Evolutionary conservation across 192 early-diverging fungal genomes (phyloP).

Genomic region (Umbelopsis ramanniana): DNA sequence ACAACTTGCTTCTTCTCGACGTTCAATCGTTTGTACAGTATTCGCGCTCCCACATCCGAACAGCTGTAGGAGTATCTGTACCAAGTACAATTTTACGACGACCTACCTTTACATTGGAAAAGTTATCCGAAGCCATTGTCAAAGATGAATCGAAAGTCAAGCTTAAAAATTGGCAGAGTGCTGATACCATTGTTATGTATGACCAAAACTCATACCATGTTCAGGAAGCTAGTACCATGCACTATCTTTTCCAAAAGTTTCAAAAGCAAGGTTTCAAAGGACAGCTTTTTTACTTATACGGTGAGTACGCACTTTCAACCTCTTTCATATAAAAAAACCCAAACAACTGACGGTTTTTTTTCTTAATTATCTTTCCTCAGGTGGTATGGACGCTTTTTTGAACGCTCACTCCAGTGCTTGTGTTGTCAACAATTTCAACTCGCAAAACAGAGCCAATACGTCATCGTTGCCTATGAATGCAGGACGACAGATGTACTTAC

Average conservation of each 20-base stretch:
- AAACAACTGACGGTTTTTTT: neutral
- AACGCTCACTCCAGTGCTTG: conserved; percentile 35
- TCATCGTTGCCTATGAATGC: neutral
- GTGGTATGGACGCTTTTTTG: conserved; percentile 53
- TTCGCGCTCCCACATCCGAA: conserved; percentile 51
- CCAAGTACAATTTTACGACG: conserved; percentile 78
- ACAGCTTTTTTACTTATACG: conserved; percentile 47
- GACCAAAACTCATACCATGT: conserved; percentile 59
- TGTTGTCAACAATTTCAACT: conserved; percentile 18
- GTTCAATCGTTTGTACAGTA: conserved; percentile 68
- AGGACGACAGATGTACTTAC: neutral
- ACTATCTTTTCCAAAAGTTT: conserved; percentile 61
- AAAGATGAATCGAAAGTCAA: conserved; percentile 51
- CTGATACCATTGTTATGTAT: conserved; percentile 68
- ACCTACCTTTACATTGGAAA: conserved; percentile 64
- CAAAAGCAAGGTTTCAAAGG: conserved; percentile 54
- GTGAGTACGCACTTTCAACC: conserved; percentile 27
- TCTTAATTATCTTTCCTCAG: conserved; percentile 34
- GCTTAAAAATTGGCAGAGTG: conserved; percentile 58
- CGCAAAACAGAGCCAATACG: conserved; percentile 4
- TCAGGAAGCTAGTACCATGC: conserved; percentile 53
- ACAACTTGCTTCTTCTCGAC: conserved; percentile 53
- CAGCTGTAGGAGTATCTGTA: conserved; percentile 69
- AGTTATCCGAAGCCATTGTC: conserved; percentile 60
- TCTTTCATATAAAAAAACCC: neutral